Percentiles rank a stretch among this genome's conserved stretches.
phyloP scores from a whole-genome alignment of 2,329 filamentous ascomycete genomes.

The Endoconidiophora laricicola region DNA sequence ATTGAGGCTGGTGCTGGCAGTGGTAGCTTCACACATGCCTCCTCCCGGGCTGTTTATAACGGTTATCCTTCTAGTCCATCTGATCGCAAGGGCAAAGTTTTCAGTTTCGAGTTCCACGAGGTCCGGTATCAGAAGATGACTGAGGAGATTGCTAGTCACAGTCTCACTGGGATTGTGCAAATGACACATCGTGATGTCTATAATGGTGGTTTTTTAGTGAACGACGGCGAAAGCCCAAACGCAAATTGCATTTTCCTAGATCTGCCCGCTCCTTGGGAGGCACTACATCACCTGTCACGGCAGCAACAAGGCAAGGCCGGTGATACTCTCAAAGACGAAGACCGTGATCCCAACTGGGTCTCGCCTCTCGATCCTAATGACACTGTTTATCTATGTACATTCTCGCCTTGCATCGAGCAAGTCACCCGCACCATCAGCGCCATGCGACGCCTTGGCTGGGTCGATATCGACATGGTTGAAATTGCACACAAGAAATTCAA shows the following conservation, averaged over 20 bases:
- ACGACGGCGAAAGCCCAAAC: constrained; percentile 4
- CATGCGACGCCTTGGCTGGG: constrained; percentile 70
- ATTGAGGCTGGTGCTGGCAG: constrained; percentile 73
- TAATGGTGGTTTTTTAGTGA: constrained; percentile 46
- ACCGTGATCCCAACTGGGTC: constrained; percentile 14
- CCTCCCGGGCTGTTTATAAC: constrained; percentile 58
- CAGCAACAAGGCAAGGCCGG: constrained; percentile 16
- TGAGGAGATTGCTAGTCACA: constrained; percentile 52
- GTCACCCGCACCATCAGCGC: constrained; percentile 71
- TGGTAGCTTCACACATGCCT: constrained; percentile 70
- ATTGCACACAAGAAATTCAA: constrained; percentile 65
- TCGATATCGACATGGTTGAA: constrained; percentile 87
- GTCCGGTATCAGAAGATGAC: constrained; percentile 52
- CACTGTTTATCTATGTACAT: constrained; percentile 72
- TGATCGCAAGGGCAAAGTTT: constrained; percentile 49
- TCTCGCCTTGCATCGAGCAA: constrained; percentile 94
- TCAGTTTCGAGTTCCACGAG: constrained; percentile 70
- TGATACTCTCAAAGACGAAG: constrained; percentile 20
- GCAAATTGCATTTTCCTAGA: constrained; percentile 53
- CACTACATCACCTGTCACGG: constrained; percentile 57
- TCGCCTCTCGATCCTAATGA: constrained; percentile 50
- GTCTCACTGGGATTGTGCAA: constrained; percentile 46
- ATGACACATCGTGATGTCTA: constrained; percentile 71
- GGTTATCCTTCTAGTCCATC: constrained; percentile 38
- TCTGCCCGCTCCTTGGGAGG: constrained; percentile 66